A percentile compares a stretch with the other conserved stretches of the same genome.
These are phyloP conservation scores for Parascedosporium putredinis DNA, from an alignment of 2,329 filamentous ascomycete genomes.

Conservation along the genomic window DNA sequence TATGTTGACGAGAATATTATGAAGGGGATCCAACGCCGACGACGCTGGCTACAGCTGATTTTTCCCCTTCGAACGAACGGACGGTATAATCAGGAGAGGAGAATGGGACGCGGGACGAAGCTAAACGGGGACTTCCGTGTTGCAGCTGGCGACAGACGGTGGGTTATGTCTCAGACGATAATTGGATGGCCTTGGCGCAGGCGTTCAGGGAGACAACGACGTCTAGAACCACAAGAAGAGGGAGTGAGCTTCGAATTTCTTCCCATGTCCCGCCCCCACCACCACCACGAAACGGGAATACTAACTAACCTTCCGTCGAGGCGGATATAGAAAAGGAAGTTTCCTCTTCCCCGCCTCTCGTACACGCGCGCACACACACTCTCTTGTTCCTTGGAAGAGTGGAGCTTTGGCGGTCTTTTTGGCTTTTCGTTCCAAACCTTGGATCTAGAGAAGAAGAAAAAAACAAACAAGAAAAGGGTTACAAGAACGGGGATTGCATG, in stretches of 20 bases:
- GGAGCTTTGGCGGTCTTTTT: background rate
- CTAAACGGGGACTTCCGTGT: background rate
- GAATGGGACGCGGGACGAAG: too few relatives aligned
- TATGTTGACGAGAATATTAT: conserved; percentile 2
- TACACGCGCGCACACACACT: background rate
- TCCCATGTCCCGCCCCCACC: too few relatives aligned
- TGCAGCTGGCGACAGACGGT: background rate
- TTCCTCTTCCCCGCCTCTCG: background rate
- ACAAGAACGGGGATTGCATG: background rate
- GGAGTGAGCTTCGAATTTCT: too few relatives aligned
- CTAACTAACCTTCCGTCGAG: background rate
- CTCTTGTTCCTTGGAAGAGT: background rate
- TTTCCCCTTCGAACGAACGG: conserved; percentile 4
- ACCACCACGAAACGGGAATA: background rate
- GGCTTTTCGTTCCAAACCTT: background rate
- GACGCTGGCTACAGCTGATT: background rate
- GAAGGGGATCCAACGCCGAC: conserved; percentile 1
- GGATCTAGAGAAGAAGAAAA: too few relatives aligned
- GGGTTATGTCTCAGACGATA: too few relatives aligned
- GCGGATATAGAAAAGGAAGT: background rate
- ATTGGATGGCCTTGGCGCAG: too few relatives aligned
- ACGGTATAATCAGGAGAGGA: background rate
- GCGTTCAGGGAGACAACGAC: too few relatives aligned
- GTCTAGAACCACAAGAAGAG: too few relatives aligned
- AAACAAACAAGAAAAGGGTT: background rate